Evolutionary conservation across 345 rosid species (phyloP).

Genomic region (Lepidium sativum): DNA sequence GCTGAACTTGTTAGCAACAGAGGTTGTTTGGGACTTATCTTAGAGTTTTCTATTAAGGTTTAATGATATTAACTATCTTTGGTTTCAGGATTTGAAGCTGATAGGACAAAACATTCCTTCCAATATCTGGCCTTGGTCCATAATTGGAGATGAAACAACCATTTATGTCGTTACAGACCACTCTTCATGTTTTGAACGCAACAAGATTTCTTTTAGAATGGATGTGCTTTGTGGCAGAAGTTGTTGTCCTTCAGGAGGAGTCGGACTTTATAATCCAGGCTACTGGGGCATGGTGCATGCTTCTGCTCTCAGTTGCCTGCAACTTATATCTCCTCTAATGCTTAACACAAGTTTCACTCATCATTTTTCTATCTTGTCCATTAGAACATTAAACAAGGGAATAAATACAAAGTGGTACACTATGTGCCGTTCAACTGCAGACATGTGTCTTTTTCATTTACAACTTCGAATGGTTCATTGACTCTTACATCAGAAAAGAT

Average conservation of each 20-base stretch:
- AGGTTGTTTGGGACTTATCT: slow-evolving; percentile 37
- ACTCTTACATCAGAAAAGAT: slow-evolving; percentile 51
- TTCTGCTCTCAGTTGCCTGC: background rate
- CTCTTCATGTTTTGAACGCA: slow-evolving; percentile 76
- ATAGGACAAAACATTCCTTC: slow-evolving; percentile 72
- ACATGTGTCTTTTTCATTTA: slow-evolving; percentile 59
- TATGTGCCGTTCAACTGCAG: slow-evolving; percentile 60
- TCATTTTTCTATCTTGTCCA: background rate
- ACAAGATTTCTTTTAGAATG: slow-evolving; percentile 71
- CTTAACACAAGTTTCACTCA: background rate
- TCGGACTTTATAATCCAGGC: slow-evolving; percentile 87
- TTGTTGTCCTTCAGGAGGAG: slow-evolving; percentile 64
- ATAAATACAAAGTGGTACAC: slow-evolving; percentile 60
- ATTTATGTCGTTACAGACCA: slow-evolving; percentile 67
- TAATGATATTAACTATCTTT: background rate
- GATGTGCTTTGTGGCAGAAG: slow-evolving; percentile 62
- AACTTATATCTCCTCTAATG: background rate
- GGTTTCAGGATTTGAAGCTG: slow-evolving; percentile 85
- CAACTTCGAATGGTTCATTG: slow-evolving; percentile 43
- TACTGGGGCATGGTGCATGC: slow-evolving; percentile 90
- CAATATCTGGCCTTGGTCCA: slow-evolving; percentile 76
- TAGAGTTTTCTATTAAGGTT: background rate
- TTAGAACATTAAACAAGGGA: slow-evolving; percentile 68
- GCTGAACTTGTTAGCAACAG: slow-evolving; percentile 89
- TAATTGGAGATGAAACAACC: slow-evolving; percentile 51